phyloP scores from a whole-genome alignment of 1,284 basidiomycete species.

The Coniferiporia weirii region DNA sequence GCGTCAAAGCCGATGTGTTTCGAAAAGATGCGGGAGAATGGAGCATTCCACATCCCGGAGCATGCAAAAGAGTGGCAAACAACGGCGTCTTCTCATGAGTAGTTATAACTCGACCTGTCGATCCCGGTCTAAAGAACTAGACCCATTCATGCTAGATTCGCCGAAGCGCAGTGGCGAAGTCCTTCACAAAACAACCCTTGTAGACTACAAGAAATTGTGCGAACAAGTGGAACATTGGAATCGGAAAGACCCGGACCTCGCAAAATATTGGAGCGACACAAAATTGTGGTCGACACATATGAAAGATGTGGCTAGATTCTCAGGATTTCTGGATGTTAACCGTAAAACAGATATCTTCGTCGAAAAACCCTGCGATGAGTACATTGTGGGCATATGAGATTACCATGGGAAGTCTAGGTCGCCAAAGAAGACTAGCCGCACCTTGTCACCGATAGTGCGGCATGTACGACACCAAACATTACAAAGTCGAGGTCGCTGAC shows the following conservation, averaged over 20 bases:
- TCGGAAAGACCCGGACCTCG: neutral
- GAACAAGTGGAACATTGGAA: neutral
- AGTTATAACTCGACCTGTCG: neutral
- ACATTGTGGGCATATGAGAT: neutral
- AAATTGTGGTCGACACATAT: neutral
- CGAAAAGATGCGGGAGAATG: slow-evolving; percentile 31
- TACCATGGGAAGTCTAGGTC: neutral
- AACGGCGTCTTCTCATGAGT: neutral
- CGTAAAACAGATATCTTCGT: slow-evolving; percentile 1
- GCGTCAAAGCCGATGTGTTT: slow-evolving; percentile 35
- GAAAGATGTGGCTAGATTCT: neutral
- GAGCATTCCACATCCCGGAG: slow-evolving; percentile 24
- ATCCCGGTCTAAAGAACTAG: slow-evolving; percentile 1
- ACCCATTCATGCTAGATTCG: slow-evolving; percentile 27
- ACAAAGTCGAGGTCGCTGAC: neutral
- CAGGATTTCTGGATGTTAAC: neutral
- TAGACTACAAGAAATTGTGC: slow-evolving; percentile 21
- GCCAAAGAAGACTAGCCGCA: neutral
- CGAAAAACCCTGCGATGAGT: neutral
- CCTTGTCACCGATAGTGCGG: neutral
- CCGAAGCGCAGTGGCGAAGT: slow-evolving; percentile 27
- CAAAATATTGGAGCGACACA: slow-evolving; percentile 8
- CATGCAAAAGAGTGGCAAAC: slow-evolving; percentile 18
- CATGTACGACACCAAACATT: neutral
- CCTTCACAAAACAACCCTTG: slow-evolving; percentile 27